Evolutionary conservation across 306 rosid species (phyloP).

Genomic region (Neltuma alba): DNA sequence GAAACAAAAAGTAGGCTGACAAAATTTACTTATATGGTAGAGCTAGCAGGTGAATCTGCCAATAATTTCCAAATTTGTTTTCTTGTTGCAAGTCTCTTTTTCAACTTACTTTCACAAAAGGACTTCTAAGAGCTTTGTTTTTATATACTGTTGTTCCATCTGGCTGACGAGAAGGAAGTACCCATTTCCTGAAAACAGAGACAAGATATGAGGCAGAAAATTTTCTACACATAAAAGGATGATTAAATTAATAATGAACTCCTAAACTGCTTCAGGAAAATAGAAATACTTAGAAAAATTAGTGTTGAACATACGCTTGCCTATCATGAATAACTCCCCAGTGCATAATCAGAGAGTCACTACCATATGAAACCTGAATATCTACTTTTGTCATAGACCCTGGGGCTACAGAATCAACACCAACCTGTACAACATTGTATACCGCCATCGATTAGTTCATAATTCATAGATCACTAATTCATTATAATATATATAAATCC

Average conservation of each 20-base stretch:
- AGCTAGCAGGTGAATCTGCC: slow-evolving; percentile 14
- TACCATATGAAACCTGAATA: slow-evolving; percentile 58
- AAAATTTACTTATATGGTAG: neutral
- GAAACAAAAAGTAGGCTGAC: slow-evolving; percentile 21
- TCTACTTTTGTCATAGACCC: slow-evolving; percentile 61
- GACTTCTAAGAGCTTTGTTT: slow-evolving; percentile 90
- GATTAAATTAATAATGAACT: slow-evolving; percentile 6
- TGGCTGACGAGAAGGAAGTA: slow-evolving; percentile 81
- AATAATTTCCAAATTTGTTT: neutral
- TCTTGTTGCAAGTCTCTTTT: slow-evolving; percentile 21
- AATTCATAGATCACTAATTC: neutral
- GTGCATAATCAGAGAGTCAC: slow-evolving; percentile 79
- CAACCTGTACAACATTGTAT: slow-evolving; percentile 61
- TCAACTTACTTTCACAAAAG: slow-evolving; percentile 76
- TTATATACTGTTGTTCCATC: slow-evolving; percentile 77
- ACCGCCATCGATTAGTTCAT: slow-evolving; percentile 39
- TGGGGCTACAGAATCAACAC: slow-evolving; percentile 54
- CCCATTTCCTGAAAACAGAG: slow-evolving; percentile 73
- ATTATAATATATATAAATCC: slow-evolving; percentile 28
- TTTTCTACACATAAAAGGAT: slow-evolving; percentile 11
- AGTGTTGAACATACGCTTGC: slow-evolving; percentile 66
- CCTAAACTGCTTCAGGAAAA: slow-evolving; percentile 16
- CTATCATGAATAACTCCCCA: slow-evolving; percentile 79
- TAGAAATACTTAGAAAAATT: slow-evolving; percentile 21
- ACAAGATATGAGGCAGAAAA: slow-evolving; percentile 12